Conservation (phyloP, 768 basidiomycete genomes). For the Pisolithus microcarpus region DNA sequence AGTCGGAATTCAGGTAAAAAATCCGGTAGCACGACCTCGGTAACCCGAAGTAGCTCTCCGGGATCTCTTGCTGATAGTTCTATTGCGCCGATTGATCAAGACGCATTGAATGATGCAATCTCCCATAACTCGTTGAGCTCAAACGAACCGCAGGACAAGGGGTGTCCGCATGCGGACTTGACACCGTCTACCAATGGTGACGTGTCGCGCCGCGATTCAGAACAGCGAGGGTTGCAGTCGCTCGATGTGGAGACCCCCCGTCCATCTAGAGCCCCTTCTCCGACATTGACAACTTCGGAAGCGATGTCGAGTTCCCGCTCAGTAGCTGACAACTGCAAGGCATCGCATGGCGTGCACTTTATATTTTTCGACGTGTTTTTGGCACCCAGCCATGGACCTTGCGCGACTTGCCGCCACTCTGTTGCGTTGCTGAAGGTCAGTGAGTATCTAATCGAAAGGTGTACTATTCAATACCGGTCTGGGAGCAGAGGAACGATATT, state of each 20-base stretch:
- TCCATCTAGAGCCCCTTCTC: constrained; percentile 20
- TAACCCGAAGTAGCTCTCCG: neutral
- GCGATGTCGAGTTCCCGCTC: neutral
- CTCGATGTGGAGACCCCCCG: constrained; percentile 18
- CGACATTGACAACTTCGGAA: constrained; percentile 3
- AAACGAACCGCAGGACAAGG: constrained; percentile 11
- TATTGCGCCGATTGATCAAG: constrained; percentile 29
- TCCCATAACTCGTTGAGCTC: constrained; percentile 22
- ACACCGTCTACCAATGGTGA: neutral
- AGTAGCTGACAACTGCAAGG: neutral
- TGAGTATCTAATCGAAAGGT: constrained; percentile 1
- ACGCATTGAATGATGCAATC: constrained; percentile 35
- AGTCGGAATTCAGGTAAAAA: constrained; percentile 21
- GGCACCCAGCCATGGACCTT: constrained; percentile 30
- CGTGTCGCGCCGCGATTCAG: constrained; percentile 11
- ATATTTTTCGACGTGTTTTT: constrained; percentile 43
- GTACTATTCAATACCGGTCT: constrained; percentile 1
- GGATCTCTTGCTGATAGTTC: constrained; percentile 3
- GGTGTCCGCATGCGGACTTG: neutral
- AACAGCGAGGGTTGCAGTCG: constrained; percentile 5
- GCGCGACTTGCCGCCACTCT: constrained; percentile 34
- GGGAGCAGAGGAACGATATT: constrained; percentile 29
- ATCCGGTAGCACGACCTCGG: neutral
- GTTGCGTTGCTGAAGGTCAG: constrained; percentile 48
- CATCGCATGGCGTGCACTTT: constrained; percentile 27